Evolutionary conservation across 192 early-diverging fungal genomes (phyloP).

Genomic region (Dispira parvispora): DNA sequence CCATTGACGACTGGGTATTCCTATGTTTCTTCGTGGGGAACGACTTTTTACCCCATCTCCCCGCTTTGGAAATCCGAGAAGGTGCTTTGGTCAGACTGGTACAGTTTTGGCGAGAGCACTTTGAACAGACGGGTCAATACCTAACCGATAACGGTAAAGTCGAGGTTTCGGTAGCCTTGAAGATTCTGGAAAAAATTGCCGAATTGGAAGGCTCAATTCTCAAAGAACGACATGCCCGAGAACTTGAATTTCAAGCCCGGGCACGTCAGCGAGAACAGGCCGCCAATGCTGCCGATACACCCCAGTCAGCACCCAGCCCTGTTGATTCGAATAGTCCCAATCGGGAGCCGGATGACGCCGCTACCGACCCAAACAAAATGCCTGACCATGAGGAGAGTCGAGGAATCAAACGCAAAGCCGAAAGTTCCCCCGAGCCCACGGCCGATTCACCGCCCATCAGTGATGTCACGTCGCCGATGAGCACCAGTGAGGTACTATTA

Average conservation of each 20-base stretch:
- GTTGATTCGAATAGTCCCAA: too few relatives aligned
- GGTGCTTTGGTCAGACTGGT: conserved; percentile 82
- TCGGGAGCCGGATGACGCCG: too few relatives aligned
- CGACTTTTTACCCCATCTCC: conserved; percentile 91
- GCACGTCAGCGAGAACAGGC: neutral
- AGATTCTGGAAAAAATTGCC: conserved; percentile 69
- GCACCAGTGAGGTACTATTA: too few relatives aligned
- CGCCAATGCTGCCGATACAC: neutral
- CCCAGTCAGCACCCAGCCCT: too few relatives aligned
- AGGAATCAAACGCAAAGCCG: too few relatives aligned
- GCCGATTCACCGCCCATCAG: too few relatives aligned
- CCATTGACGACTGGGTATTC: conserved; percentile 97
- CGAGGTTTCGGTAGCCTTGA: conserved; percentile 55
- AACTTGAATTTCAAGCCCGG: conserved; percentile 26
- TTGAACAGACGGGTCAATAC: conserved; percentile 61
- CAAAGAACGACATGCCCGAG: conserved; percentile 38
- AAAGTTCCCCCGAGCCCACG: too few relatives aligned
- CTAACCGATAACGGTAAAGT: conserved; percentile 70
- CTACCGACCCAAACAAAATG: too few relatives aligned
- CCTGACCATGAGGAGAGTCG: too few relatives aligned
- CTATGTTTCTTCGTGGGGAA: conserved; percentile 97
- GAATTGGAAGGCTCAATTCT: conserved; percentile 70
- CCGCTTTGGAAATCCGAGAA: conserved; percentile 86
- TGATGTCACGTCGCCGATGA: too few relatives aligned
- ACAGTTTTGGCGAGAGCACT: conserved; percentile 71